Percentiles rank a stretch among this genome's conserved stretches.
phyloP scores from a whole-genome alignment of 148 eudicot genomes.

The Diospyros lotus region DNA sequence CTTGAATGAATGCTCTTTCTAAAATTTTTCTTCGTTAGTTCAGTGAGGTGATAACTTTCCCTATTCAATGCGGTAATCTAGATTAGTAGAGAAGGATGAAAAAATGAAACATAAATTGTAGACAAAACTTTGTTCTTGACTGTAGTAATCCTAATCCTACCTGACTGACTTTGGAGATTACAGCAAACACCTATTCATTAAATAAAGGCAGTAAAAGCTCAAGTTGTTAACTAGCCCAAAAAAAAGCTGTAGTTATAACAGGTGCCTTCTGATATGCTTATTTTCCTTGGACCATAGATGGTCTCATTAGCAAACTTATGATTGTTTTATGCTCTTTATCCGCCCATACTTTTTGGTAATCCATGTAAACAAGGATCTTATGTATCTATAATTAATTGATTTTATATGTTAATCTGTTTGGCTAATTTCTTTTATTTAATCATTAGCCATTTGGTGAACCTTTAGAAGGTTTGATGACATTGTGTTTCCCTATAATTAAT shows the following conservation, averaged over 20 bases:
- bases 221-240: not conserved
- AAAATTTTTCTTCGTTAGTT: not conserved
- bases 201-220: not conserved
- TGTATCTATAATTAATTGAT: too few relatives aligned
- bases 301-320: not conserved
- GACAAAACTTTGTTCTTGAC: not conserved
- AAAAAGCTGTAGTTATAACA: too few relatives aligned
- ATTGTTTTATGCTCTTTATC: not conserved
- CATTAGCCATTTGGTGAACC: not conserved
- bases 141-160: not conserved
- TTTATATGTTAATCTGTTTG: not conserved
- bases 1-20: not conserved
- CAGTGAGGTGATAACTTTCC: not conserved
- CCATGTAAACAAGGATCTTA: not conserved
- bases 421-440: not conserved
- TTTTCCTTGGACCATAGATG: not conserved
- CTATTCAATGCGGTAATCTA: not conserved
- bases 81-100: not conserved
- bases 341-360: constrained; percentile 1
- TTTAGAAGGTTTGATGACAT: not conserved
- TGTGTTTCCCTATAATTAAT: not conserved
- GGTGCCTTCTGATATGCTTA: not conserved
- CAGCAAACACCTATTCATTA: constrained; percentile 2
- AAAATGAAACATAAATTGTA: not conserved
- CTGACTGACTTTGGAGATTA: constrained; percentile 1